A percentile compares a stretch with the other conserved stretches of the same genome.
Evolutionary conservation across 208 protist genomes (phyloP).

Genomic region (Leishmania guyanensis): DNA sequence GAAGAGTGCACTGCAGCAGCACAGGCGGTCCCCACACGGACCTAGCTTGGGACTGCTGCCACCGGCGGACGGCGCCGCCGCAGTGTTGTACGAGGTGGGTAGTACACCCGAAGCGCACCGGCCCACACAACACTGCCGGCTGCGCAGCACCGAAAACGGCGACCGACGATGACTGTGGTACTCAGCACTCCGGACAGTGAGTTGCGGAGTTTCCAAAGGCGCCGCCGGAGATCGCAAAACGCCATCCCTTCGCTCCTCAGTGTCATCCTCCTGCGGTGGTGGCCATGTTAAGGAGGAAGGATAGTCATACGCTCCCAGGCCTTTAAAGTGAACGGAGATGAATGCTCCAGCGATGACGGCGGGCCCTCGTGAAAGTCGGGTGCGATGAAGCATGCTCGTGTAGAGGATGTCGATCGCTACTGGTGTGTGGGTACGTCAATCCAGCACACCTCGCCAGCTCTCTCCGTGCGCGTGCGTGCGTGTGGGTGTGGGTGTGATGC

Average conservation of each 20-base stretch:
- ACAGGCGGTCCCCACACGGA: conserved; percentile 13
- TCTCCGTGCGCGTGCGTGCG: not conserved
- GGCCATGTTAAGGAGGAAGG: conserved; percentile 29
- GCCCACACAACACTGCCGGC: conserved; percentile 35
- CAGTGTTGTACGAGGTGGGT: conserved; percentile 9
- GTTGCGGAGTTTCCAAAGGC: not conserved
- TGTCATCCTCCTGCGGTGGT: conserved; percentile 7
- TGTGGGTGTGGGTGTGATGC: not conserved
- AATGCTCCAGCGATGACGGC: not conserved
- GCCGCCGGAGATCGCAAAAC: conserved; percentile 49
- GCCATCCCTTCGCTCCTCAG: conserved; percentile 7
- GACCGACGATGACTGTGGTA: conserved; percentile 45
- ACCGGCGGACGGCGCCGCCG: not conserved
- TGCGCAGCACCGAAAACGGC: conserved; percentile 65
- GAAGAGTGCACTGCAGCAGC: conserved; percentile 32
- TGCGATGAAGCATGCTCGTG: conserved; percentile 2
- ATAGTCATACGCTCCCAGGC: conserved; percentile 29
- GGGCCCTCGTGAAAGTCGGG: not conserved
- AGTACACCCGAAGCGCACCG: conserved; percentile 48
- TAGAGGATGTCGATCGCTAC: not conserved
- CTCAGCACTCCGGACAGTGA: not conserved
- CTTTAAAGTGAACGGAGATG: conserved; percentile 22
- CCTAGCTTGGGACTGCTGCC: not conserved
- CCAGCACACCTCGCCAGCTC: not conserved
- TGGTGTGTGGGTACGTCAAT: not conserved